These are phyloP conservation scores for Diaporthe capsici DNA, from an alignment of 2,329 filamentous ascomycete genomes.

Conservation along the genomic window DNA sequence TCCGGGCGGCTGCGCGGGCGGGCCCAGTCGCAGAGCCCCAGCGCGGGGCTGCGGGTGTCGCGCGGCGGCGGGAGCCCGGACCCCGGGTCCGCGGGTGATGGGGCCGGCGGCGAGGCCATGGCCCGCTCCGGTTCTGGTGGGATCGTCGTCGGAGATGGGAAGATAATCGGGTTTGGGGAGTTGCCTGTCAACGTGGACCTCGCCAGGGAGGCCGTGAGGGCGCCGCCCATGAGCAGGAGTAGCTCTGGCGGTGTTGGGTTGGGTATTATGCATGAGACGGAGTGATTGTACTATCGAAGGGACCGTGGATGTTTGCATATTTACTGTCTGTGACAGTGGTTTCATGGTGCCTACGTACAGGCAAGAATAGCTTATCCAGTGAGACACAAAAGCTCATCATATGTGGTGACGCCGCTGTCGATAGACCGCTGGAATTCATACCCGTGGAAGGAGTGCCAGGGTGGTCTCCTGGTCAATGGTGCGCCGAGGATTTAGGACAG, in stretches of 20 bases:
- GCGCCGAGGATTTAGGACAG: background rate
- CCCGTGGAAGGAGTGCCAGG: background rate
- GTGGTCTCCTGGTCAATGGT: background rate
- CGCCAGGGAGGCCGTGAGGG: conserved; percentile 13
- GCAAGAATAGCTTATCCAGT: background rate
- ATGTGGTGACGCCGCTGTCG: background rate
- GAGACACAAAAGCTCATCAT: background rate
- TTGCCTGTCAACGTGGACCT: conserved; percentile 11
- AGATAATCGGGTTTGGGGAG: conserved; percentile 46
- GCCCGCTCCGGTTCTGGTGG: conserved; percentile 44
- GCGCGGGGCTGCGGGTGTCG: background rate
- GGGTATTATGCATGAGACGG: conserved; percentile 35
- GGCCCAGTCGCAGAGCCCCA: conserved; percentile 34
- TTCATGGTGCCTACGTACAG: background rate
- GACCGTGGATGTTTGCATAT: background rate
- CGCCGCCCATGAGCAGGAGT: conserved; percentile 10
- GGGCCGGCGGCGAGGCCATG: conserved; percentile 45
- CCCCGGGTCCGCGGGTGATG: background rate
- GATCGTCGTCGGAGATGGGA: conserved; percentile 45
- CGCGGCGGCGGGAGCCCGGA: background rate
- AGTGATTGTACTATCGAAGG: background rate
- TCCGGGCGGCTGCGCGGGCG: conserved; percentile 30
- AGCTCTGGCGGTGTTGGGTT: conserved; percentile 28
- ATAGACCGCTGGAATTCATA: too few relatives aligned
- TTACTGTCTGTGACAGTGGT: background rate